Percentiles rank a stretch among this genome's conserved stretches.
These are phyloP conservation scores for Zygosaccharomyces pseudobailii DNA, from an alignment of 1,139 yeast species.

Conservation along the genomic window DNA sequence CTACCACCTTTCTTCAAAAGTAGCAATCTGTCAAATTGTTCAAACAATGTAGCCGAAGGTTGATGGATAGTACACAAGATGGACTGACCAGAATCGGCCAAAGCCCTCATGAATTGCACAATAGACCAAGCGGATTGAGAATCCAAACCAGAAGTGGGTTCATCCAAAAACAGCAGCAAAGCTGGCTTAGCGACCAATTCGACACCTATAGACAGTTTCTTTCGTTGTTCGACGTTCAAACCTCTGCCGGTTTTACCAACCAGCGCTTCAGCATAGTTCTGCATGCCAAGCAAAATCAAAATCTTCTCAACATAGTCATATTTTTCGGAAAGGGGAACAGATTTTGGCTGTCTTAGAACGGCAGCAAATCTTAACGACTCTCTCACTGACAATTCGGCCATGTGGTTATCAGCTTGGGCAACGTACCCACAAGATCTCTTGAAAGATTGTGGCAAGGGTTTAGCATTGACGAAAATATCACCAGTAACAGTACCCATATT, in stretches of 20 bases:
- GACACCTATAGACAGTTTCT: slow-evolving; percentile 61
- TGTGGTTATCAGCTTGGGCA: slow-evolving; percentile 61
- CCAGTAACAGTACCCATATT: slow-evolving; percentile 59
- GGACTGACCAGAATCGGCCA: slow-evolving; percentile 54
- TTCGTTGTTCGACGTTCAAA: slow-evolving; percentile 61
- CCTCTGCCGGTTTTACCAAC: slow-evolving; percentile 57
- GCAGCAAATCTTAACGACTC: slow-evolving; percentile 61
- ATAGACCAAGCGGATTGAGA: slow-evolving; percentile 58
- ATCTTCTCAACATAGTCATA: slow-evolving; percentile 57
- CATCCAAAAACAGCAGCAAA: slow-evolving; percentile 49
- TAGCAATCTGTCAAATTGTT: slow-evolving; percentile 48
- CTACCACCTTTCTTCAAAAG: slow-evolving; percentile 52
- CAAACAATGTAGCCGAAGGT: slow-evolving; percentile 53
- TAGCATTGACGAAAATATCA: slow-evolving; percentile 59
- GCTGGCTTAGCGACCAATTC: slow-evolving; percentile 55
- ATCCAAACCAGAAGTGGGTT: slow-evolving; percentile 57
- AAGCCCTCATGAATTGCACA: slow-evolving; percentile 45
- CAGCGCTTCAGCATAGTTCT: slow-evolving; percentile 56
- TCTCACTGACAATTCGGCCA: slow-evolving; percentile 53
- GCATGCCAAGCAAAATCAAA: slow-evolving; percentile 53
- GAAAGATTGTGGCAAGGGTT: slow-evolving; percentile 47
- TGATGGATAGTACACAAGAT: slow-evolving; percentile 55
- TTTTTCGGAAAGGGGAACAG: slow-evolving; percentile 47
- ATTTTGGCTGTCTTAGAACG: slow-evolving; percentile 50
- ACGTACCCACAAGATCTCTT: slow-evolving; percentile 62